These are phyloP conservation scores for Talaromyces marneffei DNA, from an alignment of 2,329 filamentous ascomycete genomes.

Conservation along the genomic window DNA sequence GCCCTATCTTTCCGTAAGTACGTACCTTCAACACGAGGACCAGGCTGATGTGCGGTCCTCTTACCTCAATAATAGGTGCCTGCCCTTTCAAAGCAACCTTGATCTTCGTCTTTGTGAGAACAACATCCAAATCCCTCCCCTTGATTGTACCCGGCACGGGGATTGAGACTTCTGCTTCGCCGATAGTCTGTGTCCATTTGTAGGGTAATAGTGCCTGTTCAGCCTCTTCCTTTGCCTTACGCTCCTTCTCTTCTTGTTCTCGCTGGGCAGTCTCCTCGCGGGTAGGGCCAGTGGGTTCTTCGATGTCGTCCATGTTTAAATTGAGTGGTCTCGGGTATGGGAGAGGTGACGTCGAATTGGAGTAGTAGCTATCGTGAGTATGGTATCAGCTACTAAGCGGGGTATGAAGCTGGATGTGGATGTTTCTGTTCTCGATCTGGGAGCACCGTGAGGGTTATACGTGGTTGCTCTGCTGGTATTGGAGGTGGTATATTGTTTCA, in stretches of 20 bases:
- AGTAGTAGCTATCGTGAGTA: background rate
- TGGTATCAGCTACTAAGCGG: background rate
- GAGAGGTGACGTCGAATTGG: background rate
- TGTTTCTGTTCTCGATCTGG: background rate
- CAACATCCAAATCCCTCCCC: constrained; percentile 74
- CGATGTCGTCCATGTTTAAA: constrained; percentile 21
- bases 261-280: constrained; percentile 42
- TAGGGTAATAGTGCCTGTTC: constrained; percentile 92
- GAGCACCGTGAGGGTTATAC: background rate
- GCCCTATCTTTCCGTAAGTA: constrained; percentile 54
- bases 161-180: constrained; percentile 75
- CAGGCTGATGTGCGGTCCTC: background rate
- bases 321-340: background rate
- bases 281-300: constrained; percentile 23
- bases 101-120: constrained; percentile 72
- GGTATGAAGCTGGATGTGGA: background rate
- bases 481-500: background rate
- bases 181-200: constrained; percentile 94
- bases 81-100: constrained; percentile 83
- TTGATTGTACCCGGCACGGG: constrained; percentile 77
- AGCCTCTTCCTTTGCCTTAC: constrained; percentile 66
- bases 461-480: background rate
- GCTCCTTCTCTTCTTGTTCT: constrained; percentile 51
- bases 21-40: background rate
- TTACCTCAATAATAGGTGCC: constrained; percentile 72